A percentile compares a stretch with the other conserved stretches of the same genome.
Conservation (phyloP, 176 grass and related monocot genomes). For the Neostapfia colusana region DNA sequence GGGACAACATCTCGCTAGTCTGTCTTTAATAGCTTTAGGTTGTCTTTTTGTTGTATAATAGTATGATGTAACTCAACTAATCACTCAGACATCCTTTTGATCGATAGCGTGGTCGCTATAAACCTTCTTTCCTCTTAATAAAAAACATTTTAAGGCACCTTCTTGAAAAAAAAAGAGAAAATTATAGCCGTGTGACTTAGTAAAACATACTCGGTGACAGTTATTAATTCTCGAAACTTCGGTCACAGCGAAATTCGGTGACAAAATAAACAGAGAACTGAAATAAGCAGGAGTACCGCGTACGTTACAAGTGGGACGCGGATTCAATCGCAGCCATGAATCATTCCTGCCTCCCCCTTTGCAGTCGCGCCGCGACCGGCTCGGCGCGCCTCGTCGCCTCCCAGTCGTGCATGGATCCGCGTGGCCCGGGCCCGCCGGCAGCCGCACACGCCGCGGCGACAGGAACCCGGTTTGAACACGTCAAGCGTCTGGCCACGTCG, state of each 20-base stretch:
- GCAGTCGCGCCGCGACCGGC: not conserved
- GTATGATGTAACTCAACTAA: too few relatives aligned
- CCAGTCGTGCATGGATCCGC: not conserved
- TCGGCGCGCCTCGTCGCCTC: not conserved
- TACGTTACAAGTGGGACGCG: not conserved
- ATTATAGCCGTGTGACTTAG: too few relatives aligned
- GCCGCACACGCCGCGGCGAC: not conserved
- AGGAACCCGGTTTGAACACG: constrained; percentile 21
- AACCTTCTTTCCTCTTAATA: too few relatives aligned
- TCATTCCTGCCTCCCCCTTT: not conserved
- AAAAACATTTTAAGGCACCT: too few relatives aligned
- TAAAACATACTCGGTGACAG: too few relatives aligned
- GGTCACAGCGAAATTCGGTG: not conserved
- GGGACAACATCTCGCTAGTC: too few relatives aligned
- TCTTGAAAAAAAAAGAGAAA: too few relatives aligned
- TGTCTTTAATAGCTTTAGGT: too few relatives aligned
- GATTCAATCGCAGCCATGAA: not conserved
- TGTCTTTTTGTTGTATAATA: too few relatives aligned
- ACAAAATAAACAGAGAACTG: not conserved
- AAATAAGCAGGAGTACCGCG: not conserved
- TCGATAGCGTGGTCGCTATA: too few relatives aligned
- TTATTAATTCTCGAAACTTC: not conserved
- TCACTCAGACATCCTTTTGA: too few relatives aligned
- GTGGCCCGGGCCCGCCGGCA: not conserved
- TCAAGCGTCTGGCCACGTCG: constrained; percentile 22